phyloP scores from a whole-genome alignment of 139 green algal species.

The Mesotaenium endlicherianum region DNA sequence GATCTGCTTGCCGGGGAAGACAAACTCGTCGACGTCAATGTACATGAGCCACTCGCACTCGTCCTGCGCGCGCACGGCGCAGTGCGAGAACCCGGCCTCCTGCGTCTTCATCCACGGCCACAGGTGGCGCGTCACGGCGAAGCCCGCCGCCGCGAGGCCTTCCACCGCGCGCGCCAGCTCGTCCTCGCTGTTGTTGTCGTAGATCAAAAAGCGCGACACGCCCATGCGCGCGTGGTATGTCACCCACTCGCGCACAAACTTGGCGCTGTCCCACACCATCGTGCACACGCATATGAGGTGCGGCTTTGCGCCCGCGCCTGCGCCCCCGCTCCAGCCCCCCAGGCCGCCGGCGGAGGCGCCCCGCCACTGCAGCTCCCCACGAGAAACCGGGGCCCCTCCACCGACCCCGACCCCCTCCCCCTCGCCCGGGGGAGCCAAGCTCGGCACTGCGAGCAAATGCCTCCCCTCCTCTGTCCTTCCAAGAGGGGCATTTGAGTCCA shows the following conservation, averaged over 20 bases:
- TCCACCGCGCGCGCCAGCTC: background rate
- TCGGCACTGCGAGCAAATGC: no score
- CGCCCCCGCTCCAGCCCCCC: no score
- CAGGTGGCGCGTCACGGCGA: background rate
- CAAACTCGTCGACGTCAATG: constrained; percentile 33
- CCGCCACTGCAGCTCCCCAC: background rate
- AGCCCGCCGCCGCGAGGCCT: background rate
- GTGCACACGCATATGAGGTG: constrained; percentile 31
- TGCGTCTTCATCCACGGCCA: constrained; percentile 35
- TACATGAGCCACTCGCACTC: constrained; percentile 30
- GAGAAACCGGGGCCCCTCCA: no score
- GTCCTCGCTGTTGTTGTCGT: constrained; percentile 46
- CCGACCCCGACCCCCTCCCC: no score
- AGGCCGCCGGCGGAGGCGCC: background rate
- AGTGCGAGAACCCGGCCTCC: constrained; percentile 28
- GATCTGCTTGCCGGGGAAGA: background rate
- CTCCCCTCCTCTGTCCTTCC: no score
- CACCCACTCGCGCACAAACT: constrained; percentile 35
- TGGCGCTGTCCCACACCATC: constrained; percentile 22
- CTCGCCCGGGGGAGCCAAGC: no score
- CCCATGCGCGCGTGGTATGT: constrained; percentile 32
- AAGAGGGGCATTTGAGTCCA: no score
- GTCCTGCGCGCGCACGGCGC: background rate
- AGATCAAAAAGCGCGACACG: constrained; percentile 22
- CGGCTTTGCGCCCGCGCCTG: background rate